A percentile compares a stretch with the other conserved stretches of the same genome.
Evolutionary conservation across 257 asterid species (phyloP).

Genomic region (Solanum pennellii): DNA sequence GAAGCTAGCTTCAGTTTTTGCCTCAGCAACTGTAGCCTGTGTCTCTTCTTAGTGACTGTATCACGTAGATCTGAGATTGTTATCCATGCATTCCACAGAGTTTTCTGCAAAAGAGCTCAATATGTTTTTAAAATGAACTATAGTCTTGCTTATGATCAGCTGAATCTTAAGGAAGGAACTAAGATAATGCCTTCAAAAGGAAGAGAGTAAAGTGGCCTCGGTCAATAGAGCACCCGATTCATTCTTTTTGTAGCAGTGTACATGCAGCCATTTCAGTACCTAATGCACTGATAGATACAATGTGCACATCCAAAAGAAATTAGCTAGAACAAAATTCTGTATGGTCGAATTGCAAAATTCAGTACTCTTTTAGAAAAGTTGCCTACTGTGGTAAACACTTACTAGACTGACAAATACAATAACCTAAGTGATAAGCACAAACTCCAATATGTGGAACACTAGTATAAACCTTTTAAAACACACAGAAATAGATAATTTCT

Average conservation of each 20-base stretch:
- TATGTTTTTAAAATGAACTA: not conserved
- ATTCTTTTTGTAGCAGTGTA: not conserved
- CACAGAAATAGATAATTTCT: not conserved
- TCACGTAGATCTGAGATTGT: conserved; percentile 85
- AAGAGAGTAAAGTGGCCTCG: not conserved
- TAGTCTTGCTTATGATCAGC: not conserved
- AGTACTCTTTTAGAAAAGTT: not conserved
- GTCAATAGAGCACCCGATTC: not conserved
- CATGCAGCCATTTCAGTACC: not conserved
- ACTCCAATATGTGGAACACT: not conserved
- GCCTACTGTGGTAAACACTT: not conserved
- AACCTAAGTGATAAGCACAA: not conserved
- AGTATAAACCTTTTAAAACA: not conserved
- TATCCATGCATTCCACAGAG: conserved; percentile 94
- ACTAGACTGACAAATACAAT: not conserved
- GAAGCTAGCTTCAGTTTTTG: conserved; percentile 91
- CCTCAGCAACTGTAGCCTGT: conserved; percentile 81
- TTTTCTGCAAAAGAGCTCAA: conserved; percentile 36
- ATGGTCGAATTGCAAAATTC: not conserved
- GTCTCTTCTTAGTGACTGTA: conserved; percentile 77
- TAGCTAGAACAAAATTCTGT: not conserved
- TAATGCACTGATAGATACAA: not conserved
- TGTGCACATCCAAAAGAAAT: not conserved
- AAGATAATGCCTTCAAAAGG: not conserved
- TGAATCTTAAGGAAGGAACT: not conserved